Evolutionary conservation across 108 stramenopile genomes (phyloP), one percentile per base, ranked within the genome.

Genomic region (Cyclotella choctawhatcheeana): DNA sequence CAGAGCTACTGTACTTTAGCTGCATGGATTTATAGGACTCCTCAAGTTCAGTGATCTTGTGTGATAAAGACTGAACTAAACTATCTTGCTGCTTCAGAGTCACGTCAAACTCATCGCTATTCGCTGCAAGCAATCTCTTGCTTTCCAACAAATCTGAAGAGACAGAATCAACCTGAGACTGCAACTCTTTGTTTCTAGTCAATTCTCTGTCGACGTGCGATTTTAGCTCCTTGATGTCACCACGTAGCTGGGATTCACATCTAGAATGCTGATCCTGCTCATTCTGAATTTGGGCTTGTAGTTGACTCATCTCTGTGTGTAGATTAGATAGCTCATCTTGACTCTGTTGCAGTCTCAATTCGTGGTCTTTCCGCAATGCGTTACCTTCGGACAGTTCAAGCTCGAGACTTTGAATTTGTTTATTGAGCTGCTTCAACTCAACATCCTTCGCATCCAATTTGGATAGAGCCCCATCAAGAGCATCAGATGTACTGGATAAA

Each of bases 111-210:
- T 52, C 51, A 24, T 24, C 51, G 51, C 22, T 18, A 52, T 52
- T 52, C 3, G 20, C 51, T 52, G 20, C 51, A 18, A 76, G 74
- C 59, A 45, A n/a, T n/a, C n/a, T n/a, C n/a, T n/a, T n/a, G n/a
- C n/a, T n/a, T n/a, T n/a, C n/a, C n/a, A n/a, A n/a, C n/a, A n/a
- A n/a, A n/a, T n/a, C 18, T 0, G 34, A 44, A 27, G 74, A 63
- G 22, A 76, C 16, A 0, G 60, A 63, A 5, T 77, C 35, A 8
- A 77, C 3, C 51, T 69, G 44, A n/a, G 54, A 43, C 52, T 76
- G 43, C 40, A 64, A 47, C 43, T 40, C 17, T 3, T 56, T 43
- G 25, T 30, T 30, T 48, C 30, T 13, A 5, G 6, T 5, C 20
- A 56, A 56, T 14, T 56, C 29, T 1, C n/a, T 56, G 12, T 27